These are phyloP conservation scores for Syzygium oleosum DNA, from an alignment of 345 rosid species.

Conservation along the genomic window DNA sequence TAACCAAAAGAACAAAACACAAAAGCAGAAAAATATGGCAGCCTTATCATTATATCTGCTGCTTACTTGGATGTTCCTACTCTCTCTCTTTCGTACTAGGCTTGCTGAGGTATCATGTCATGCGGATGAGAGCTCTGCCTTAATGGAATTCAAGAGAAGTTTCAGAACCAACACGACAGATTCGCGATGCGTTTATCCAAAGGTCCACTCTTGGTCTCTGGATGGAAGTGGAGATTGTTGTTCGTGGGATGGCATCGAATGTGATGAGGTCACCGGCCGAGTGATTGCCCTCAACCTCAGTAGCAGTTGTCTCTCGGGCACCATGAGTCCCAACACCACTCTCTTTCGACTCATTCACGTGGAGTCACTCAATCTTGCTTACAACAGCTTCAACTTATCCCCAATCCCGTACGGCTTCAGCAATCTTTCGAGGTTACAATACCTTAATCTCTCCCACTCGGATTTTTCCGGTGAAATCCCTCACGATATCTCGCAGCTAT, in stretches of 20 bases:
- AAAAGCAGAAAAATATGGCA: background rate
- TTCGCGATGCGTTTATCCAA: background rate
- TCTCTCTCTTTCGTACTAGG: background rate
- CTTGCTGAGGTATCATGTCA: background rate
- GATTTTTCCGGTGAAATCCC: background rate
- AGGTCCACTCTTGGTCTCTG: background rate
- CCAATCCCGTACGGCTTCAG: background rate
- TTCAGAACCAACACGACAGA: background rate
- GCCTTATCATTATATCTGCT: background rate
- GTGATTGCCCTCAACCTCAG: background rate
- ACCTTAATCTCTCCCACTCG: background rate
- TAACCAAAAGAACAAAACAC: background rate
- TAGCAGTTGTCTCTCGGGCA: background rate
- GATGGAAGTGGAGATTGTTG: constrained; percentile 1
- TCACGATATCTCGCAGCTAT: background rate
- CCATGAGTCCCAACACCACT: background rate
- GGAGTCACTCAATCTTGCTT: background rate
- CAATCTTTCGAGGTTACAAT: background rate
- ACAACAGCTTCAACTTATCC: background rate
- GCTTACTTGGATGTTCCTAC: background rate
- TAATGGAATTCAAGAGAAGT: background rate
- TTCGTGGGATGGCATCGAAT: background rate
- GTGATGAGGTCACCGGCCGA: background rate
- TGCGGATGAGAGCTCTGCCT: background rate
- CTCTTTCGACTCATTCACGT: constrained; percentile 1